A percentile compares a stretch with the other conserved stretches of the same genome.
Evolutionary conservation across 202 grass and related monocot species (phyloP).

Genomic region (Schoenoplectus triqueter): DNA sequence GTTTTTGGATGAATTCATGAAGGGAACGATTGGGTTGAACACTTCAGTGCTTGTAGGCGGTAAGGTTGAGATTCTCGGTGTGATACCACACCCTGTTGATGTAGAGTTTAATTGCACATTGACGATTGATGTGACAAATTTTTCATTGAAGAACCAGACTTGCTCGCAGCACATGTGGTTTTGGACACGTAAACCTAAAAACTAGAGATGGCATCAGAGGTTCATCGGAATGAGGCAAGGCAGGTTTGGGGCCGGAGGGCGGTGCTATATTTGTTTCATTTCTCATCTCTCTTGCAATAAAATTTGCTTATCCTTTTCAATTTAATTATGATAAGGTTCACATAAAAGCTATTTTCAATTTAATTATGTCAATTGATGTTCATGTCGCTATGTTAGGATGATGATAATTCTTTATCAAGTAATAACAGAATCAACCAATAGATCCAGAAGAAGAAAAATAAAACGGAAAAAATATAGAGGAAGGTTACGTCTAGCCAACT

Average conservation of each 20-base stretch:
- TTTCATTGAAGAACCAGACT: conserved; percentile 55
- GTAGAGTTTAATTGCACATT: conserved; percentile 73
- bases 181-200: background rate
- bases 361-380: conserved; percentile 22
- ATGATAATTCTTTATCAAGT: background rate
- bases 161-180: conserved; percentile 48
- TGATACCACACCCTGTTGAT: conserved; percentile 42
- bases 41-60: conserved; percentile 52
- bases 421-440: background rate
- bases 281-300: background rate
- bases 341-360: conserved; percentile 6
- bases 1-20: conserved; percentile 45
- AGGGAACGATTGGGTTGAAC: conserved; percentile 51
- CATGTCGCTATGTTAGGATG: background rate
- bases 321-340: background rate
- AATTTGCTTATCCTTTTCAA: background rate
- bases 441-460: background rate
- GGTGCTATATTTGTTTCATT: background rate
- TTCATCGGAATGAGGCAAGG: too few relatives aligned
- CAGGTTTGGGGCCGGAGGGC: background rate
- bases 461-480: background rate
- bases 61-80: conserved; percentile 48
- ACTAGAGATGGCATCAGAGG: background rate
- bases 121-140: conserved; percentile 38
- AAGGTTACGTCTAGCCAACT: background rate